Evolutionary conservation across 306 rosid genomes (phyloP), one percentile per base, ranked within the genome.

Genomic region (Corylus americana): DNA sequence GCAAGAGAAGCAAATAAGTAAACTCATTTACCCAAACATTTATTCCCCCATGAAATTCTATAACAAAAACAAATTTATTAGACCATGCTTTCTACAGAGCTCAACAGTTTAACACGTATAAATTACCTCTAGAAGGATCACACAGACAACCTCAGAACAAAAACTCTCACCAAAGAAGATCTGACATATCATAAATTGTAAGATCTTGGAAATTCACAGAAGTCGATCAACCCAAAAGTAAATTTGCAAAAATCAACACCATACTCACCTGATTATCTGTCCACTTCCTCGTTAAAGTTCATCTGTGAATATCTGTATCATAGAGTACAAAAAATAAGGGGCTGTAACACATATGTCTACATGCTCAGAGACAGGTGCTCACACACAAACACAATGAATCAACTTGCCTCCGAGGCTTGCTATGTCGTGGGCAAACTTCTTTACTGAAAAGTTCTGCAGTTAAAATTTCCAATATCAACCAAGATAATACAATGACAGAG

Each of bases 351-450:
- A 61, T 22, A 22, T 27, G 39, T 61, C 39, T 25, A 31, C 67
- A 3, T 61, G 13, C 39, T 25, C 37, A 61, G 31, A 72, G 25
- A 55, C 58, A 73, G 22, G n/a, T 20, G 50, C 59, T 70, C 42
- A 47, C 10, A 29, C n/a, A 20, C 25, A 63, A 31, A 37, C 68
- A 66, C 63, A 77, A n/a, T 71, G 48, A 55, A 62, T 76, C 63
- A 77, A 35, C 75, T 73, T 78, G 51, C 79, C 79, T 14, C 27
- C 8, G 73, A 70, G 71, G 73, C 45, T 75, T 58, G 67, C 75
- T 16, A 71, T 18, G 11, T 57, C 48, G 50, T 64, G 55, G 45
- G 29, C 54, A 11, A 51, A 39, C 49, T 47, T 73, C 71, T 73
- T 66, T 25, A 25, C 59, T 62, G 29, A 53, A 13, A 69, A 14